Evolutionary conservation across 441 rosid genomes (phyloP).

Genomic region (Syzygium syzygioides): DNA sequence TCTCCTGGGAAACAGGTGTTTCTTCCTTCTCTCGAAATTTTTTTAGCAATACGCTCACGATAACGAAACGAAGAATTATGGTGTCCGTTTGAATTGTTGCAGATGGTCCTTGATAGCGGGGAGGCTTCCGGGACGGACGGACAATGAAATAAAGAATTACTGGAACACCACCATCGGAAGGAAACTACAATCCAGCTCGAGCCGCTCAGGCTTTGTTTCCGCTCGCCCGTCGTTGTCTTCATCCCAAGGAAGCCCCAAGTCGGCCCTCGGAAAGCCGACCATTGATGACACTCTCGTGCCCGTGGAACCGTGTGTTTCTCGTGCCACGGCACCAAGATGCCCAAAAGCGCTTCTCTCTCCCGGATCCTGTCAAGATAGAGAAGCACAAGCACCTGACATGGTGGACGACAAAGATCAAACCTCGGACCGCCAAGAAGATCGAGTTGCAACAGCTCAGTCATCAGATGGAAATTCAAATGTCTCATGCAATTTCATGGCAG

Average conservation of each 20-base stretch:
- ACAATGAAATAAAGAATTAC: neutral
- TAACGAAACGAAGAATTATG: neutral
- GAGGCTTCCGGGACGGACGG: neutral
- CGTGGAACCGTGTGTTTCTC: neutral
- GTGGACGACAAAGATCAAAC: neutral
- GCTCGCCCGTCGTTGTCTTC: neutral
- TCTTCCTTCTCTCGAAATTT: neutral
- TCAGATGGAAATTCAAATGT: neutral
- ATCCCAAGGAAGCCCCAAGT: neutral
- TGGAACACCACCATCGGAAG: neutral
- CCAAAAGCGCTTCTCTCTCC: neutral
- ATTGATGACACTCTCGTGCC: neutral
- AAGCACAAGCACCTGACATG: neutral
- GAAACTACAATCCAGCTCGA: neutral
- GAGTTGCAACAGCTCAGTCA: neutral
- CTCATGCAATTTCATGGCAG: neutral
- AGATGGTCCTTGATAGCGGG: neutral
- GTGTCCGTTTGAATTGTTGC: neutral
- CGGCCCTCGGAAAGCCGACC: neutral
- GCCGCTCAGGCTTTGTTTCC: neutral
- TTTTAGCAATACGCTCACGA: neutral
- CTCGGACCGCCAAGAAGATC: neutral
- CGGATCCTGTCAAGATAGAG: neutral
- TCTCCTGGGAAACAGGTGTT: neutral
- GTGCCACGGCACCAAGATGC: neutral